phyloP scores from a whole-genome alignment of 192 early-diverging fungal genomes.

The Allomyces macrogynus region DNA sequence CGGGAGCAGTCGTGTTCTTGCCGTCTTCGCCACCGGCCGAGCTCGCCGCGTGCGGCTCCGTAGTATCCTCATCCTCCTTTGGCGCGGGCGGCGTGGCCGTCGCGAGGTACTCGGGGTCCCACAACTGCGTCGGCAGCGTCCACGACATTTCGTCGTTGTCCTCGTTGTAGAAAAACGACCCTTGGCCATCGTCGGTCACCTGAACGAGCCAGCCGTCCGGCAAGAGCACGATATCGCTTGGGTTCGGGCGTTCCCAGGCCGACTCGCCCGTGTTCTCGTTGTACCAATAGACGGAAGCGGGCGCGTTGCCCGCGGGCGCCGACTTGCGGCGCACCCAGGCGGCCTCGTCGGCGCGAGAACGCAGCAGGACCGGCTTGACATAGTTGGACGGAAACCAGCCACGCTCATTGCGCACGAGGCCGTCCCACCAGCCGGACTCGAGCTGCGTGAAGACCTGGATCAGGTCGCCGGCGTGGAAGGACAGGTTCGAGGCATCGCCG shows the following conservation, averaged over 20 bases:
- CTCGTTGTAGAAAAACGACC: constrained; percentile 22
- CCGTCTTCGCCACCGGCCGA: too few species aligned
- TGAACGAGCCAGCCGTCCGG: constrained; percentile 23
- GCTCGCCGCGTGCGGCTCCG: too few species aligned
- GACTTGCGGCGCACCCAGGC: constrained; percentile 17
- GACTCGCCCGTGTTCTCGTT: constrained; percentile 15
- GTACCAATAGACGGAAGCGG: constrained; percentile 16
- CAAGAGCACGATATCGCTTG: constrained; percentile 5
- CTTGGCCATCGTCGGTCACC: constrained; percentile 29
- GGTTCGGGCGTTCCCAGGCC: constrained; percentile 7
- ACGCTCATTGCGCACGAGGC: constrained; percentile 48
- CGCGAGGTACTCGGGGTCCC: constrained; percentile 17
- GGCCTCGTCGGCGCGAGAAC: constrained; percentile 18
- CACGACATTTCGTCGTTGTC: constrained; percentile 27
- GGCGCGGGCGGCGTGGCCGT: constrained; percentile 10
- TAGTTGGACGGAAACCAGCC: constrained; percentile 88
- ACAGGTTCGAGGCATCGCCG: constrained; percentile 51
- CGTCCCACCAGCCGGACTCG: constrained; percentile 95
- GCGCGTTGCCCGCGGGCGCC: constrained; percentile 12
- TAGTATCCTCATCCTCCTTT: too few species aligned
- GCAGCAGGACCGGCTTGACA: constrained; percentile 27
- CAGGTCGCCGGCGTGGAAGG: constrained; percentile 64
- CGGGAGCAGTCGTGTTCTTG: too few species aligned
- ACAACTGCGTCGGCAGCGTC: constrained; percentile 24
- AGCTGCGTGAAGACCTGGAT: constrained; percentile 80